A percentile compares a stretch with the other conserved stretches of the same genome.
Conservation (phyloP, 2,329 filamentous ascomycete genomes). For the Fusarium clavum region DNA sequence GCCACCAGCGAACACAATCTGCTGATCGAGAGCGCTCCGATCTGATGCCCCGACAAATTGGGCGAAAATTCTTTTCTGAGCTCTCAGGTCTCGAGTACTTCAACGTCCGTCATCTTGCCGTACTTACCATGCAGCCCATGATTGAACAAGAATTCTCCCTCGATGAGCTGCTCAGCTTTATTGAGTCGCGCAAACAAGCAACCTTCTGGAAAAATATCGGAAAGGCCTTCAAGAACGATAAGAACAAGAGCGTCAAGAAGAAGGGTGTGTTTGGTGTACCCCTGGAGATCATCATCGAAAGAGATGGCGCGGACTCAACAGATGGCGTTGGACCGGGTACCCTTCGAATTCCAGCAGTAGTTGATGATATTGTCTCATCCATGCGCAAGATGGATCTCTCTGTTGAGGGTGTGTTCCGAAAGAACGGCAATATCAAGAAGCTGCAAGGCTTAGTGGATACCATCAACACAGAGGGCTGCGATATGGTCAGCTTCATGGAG, state of each 20-base stretch:
- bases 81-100: conserved; percentile 96
- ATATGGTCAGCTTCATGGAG: conserved; percentile 85
- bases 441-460: conserved; percentile 86
- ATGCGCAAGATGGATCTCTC: conserved; percentile 99
- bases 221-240: conserved; percentile 93
- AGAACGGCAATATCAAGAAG: conserved; percentile 98
- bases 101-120: conserved; percentile 93
- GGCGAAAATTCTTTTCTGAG: conserved; percentile 94
- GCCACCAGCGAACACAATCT: conserved; percentile 73
- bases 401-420: conserved; percentile 97
- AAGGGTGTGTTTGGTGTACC: conserved; percentile 94
- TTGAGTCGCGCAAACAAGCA: conserved; percentile 87
- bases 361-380: conserved; percentile 93
- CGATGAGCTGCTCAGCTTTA: conserved; percentile 90
- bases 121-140: conserved; percentile 93
- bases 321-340: conserved; percentile 94
- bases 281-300: conserved; percentile 88
- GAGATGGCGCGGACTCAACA: conserved; percentile 96
- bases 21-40: conserved; percentile 65
- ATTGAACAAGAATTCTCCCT: conserved; percentile 91
- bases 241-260: conserved; percentile 81
- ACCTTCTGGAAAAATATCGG: conserved; percentile 99
- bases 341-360: conserved; percentile 88
- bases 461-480: conserved; percentile 87
- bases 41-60: conserved; percentile 63